These are phyloP conservation scores for Letharia columbiana DNA, from an alignment of 495 filamentous ascomycete species.

Conservation along the genomic window DNA sequence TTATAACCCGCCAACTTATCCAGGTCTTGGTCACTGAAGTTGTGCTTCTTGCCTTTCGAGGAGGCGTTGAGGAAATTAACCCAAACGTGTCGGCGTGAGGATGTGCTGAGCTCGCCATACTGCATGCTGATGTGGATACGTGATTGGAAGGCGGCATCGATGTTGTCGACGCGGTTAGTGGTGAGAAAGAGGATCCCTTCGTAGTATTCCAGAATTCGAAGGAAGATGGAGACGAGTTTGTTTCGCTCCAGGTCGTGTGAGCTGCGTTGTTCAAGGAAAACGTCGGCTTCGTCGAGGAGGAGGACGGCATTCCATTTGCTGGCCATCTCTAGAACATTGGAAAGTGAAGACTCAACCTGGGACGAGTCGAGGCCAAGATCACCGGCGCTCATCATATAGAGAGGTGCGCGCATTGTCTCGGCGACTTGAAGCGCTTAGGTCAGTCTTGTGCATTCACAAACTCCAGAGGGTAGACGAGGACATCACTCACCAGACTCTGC, in stretches of 20 bases:
- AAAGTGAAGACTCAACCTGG: constrained; percentile 22
- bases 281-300: constrained; percentile 57
- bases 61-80: constrained; percentile 18
- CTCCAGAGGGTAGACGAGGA: not conserved
- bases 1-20: constrained; percentile 35
- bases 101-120: constrained; percentile 32
- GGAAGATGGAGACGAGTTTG: constrained; percentile 42
- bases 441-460: not conserved
- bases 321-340: constrained; percentile 25
- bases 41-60: constrained; percentile 6
- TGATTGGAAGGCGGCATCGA: constrained; percentile 39
- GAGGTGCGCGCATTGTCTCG: constrained; percentile 20
- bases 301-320: constrained; percentile 34
- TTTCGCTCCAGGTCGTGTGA: constrained; percentile 45
- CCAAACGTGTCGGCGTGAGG: constrained; percentile 20
- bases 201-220: constrained; percentile 34
- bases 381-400: constrained; percentile 23
- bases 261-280: constrained; percentile 51
- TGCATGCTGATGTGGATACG: constrained; percentile 38
- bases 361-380: constrained; percentile 21
- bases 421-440: constrained; percentile 13
- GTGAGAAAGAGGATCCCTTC: constrained; percentile 33
- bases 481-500: constrained; percentile 27
- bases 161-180: constrained; percentile 36
- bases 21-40: constrained; percentile 36